Percentiles rank a stretch among this genome's conserved stretches.
phyloP scores from a whole-genome alignment of 1,284 basidiomycete species.

The Ustilago trichophora region DNA sequence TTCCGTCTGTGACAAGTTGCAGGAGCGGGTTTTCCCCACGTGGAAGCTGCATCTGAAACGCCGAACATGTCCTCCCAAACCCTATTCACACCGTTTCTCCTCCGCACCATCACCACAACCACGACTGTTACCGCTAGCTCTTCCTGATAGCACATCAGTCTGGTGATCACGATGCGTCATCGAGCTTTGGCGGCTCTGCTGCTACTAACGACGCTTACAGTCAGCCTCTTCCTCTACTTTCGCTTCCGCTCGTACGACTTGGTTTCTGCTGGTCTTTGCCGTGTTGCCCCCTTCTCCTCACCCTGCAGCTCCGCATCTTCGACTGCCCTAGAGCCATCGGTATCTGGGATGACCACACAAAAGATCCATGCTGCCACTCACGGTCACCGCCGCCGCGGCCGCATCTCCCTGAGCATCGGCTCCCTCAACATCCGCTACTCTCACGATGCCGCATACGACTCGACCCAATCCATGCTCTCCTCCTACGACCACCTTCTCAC shows the following conservation, averaged over 20 bases:
- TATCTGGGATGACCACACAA: background rate
- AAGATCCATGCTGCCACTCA: background rate
- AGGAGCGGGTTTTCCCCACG: too few relatives aligned
- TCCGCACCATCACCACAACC: too few relatives aligned
- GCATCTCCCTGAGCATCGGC: conserved; percentile 25
- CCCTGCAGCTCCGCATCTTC: conserved; percentile 9
- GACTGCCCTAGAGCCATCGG: background rate
- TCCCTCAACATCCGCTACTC: conserved; percentile 49
- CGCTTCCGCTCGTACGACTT: conserved; percentile 32
- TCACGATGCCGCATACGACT: conserved; percentile 24
- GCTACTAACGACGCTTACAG: conserved; percentile 8
- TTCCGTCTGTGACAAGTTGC: too few relatives aligned
- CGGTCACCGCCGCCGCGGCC: conserved; percentile 1
- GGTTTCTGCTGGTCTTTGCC: conserved; percentile 26
- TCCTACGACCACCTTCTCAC: conserved; percentile 7
- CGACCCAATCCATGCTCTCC: conserved; percentile 4
- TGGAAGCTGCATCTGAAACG: too few relatives aligned
- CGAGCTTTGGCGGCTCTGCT: conserved; percentile 9
- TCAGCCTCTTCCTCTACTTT: conserved; percentile 21
- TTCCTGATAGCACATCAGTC: too few relatives aligned
- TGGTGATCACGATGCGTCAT: conserved; percentile 25
- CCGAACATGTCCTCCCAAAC: too few relatives aligned
- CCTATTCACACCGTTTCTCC: too few relatives aligned
- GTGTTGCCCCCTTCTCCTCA: conserved; percentile 13
- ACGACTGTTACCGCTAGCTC: too few relatives aligned